Evolutionary conservation across 1,139 yeast species (phyloP).

Genomic region (Pichia sp.): DNA sequence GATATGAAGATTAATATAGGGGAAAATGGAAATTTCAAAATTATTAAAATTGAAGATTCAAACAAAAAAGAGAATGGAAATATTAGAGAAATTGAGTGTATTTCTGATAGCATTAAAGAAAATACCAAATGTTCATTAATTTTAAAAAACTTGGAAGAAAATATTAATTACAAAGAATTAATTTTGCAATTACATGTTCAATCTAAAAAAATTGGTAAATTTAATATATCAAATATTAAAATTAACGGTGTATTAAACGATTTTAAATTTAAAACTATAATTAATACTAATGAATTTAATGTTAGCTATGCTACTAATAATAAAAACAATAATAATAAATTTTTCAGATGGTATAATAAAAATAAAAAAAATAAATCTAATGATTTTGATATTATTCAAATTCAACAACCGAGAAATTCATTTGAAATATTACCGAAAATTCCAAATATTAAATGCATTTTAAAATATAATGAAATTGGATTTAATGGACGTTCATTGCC

Average conservation of each 20-base stretch:
- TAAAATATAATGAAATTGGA: slow-evolving; percentile 19
- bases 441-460: slow-evolving; percentile 26
- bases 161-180: not conserved
- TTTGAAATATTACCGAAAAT: slow-evolving; percentile 31
- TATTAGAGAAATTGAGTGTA: not conserved
- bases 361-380: too few species aligned
- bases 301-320: too few species aligned
- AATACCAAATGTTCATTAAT: not conserved
- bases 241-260: slow-evolving; percentile 8
- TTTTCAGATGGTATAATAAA: slow-evolving; percentile 5
- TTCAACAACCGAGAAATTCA: slow-evolving; percentile 6
- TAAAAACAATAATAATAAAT: too few species aligned
- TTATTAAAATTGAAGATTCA: not conserved
- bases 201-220: slow-evolving; percentile 20
- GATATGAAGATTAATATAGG: slow-evolving; percentile 23
- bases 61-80: not conserved
- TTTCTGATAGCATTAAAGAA: not conserved
- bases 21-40: slow-evolving; percentile 10
- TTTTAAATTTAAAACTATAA: slow-evolving; percentile 4
- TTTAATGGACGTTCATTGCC: slow-evolving; percentile 28
- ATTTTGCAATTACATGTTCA: slow-evolving; percentile 25
- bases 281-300: not conserved
- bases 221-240: slow-evolving; percentile 10
- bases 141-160: slow-evolving; percentile 3
- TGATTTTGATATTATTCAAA: not conserved